A percentile compares a stretch with the other conserved stretches of the same genome.
Conservation (phyloP, 1,139 yeast species). For the Candida buenavistaensis region DNA sequence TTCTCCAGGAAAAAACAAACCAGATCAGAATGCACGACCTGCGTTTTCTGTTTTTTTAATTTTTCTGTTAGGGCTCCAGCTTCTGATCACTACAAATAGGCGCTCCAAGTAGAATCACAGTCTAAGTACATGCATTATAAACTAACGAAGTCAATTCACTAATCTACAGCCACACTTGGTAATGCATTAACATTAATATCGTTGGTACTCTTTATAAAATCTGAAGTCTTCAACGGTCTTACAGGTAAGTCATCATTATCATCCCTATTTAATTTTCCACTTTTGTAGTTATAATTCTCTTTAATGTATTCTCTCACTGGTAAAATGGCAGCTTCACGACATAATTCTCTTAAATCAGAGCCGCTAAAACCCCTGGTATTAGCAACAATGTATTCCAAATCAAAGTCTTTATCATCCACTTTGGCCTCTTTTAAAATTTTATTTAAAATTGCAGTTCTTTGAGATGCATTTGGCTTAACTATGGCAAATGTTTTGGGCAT, state of each 20-base stretch:
- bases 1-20: no score
- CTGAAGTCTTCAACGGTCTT: constrained; percentile 47
- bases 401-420: constrained; percentile 57
- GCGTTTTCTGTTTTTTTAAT: no score
- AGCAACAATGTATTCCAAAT: constrained; percentile 57
- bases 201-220: constrained; percentile 33
- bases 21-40: no score
- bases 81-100: no score
- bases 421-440: constrained; percentile 68
- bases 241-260: constrained; percentile 32
- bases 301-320: constrained; percentile 86
- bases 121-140: neutral
- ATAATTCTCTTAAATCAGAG: constrained; percentile 84
- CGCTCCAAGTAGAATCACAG: no score
- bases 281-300: constrained; percentile 39
- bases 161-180: constrained; percentile 35
- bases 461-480: constrained; percentile 66
- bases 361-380: constrained; percentile 82
- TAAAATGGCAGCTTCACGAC: constrained; percentile 89
- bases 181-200: constrained; percentile 27
- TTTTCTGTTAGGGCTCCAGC: no score
- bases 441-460: constrained; percentile 67
- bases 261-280: constrained; percentile 37
- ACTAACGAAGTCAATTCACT: constrained; percentile 6
- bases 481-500: constrained; percentile 90